Base-by-base conservation (phyloP, 768 basidiomycete genomes). In the Leccinum sublutescens region DNA sequence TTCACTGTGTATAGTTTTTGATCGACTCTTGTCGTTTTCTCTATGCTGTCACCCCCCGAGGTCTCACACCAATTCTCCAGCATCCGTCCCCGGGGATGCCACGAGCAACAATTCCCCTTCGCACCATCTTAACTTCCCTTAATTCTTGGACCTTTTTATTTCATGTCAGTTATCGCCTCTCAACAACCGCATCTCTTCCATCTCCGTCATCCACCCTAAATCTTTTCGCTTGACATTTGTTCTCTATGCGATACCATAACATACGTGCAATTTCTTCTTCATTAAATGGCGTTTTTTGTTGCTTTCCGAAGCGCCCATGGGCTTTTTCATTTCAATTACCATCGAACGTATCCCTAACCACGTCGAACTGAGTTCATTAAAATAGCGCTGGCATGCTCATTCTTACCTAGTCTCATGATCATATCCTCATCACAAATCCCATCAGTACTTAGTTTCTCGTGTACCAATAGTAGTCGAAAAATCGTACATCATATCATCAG, bases 1-100 rank as follows among this genome's bases (percentile, higher is more conserved):
- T 69, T 69, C 60, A 52, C 17, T 67, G 74, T 68, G 63, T 59
- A 67, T 72, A 64, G 36, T 19, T 55, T 56, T 64, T 62, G 58
- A 34, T 58, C 56, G 36, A 40, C 59, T 19, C 10, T 15, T 10
- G 33, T 55, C 38, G 55, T 58, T 62, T 53, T 67, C 50, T 62
- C 40, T 62, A 48, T 45, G 59, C 62, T 64, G 50, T 63, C 58
- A 23, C 21, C 51, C 27, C 33, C 27, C 25, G 49, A 43, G 55
- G 49, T 52, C 52, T 19, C 27, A 50, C 36, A 52, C 36, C 57
- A 19, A 43, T n/a, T 19, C 40, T 43, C 40, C n/a, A 43, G 40
- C 40, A 14, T 33, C 38, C 21, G 34, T n/a, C 31, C 14, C 56
- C 17, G 38, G 34, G 25, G 33, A 4, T 21, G 15, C 10, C 34